phyloP scores from a whole-genome alignment of 345 rosid genomes.

The Citrus trifoliata region DNA sequence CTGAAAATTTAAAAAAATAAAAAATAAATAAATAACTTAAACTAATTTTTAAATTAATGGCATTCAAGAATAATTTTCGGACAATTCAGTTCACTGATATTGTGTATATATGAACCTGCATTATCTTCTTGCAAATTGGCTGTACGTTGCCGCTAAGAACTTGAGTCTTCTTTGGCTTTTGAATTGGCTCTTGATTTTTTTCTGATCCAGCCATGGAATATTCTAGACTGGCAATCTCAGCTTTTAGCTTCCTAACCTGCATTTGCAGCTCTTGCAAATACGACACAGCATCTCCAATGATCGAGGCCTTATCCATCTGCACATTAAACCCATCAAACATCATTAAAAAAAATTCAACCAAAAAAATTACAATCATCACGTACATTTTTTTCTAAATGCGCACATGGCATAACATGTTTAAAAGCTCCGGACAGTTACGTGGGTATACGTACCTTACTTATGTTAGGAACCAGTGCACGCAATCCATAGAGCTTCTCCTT shows the following conservation, averaged over 20 bases:
- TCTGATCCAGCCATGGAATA: conserved; percentile 38
- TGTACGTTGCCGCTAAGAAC: conserved; percentile 7
- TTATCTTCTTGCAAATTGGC: conserved; percentile 43
- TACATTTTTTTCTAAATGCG: no score
- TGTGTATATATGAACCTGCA: conserved; percentile 38
- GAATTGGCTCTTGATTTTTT: conserved; percentile 20
- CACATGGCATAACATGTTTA: no score
- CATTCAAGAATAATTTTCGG: no score
- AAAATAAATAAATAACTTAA: neutral
- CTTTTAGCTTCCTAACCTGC: conserved; percentile 64
- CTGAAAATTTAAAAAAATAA: conserved; percentile 18
- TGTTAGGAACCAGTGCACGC: conserved; percentile 87
- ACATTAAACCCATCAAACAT: neutral
- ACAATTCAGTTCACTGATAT: no score
- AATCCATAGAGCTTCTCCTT: conserved; percentile 87
- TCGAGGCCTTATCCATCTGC: conserved; percentile 97
- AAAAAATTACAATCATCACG: no score
- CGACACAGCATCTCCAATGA: conserved; percentile 74
- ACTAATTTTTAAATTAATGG: no score
- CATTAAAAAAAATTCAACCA: conserved; percentile 1
- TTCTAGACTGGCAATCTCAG: conserved; percentile 66
- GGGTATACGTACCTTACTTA: conserved; percentile 57
- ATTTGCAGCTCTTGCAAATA: conserved; percentile 75
- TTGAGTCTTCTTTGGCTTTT: conserved; percentile 22
- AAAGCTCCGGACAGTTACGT: no score